Base-by-base conservation (phyloP, 1,284 basidiomycete species). In the Singerocomus inundabilis region DNA sequence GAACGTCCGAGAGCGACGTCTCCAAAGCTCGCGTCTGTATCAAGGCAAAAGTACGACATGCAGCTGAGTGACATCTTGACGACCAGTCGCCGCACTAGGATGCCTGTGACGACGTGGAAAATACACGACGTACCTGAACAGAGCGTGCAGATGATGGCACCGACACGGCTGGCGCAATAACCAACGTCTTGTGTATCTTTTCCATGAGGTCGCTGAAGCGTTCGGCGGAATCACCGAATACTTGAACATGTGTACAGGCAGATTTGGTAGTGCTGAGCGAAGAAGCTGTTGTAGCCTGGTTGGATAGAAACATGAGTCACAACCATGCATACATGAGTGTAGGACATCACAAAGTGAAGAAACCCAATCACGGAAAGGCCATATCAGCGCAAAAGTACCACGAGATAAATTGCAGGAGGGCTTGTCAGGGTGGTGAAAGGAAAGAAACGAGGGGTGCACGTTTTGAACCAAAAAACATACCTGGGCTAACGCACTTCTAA, bases 121-220 rank as follows among this genome's bases (percentile, higher is more conserved):
- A 49, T 18, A 31, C n/a, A 46, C 25, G 36, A 52, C 64, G 12
- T 38, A 63, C 62, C 54, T 47, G 48, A 35, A 46, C 28, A 34
- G 53, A 44, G 24, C 37, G 25, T 28, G 35, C 12, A 28, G 24
- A 26, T 55, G 69, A 69, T 44, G 58, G 37, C 25, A 41, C 35
- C 8, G 79, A 75, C 13, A 77, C 59, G 3, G 74, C 66, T 11
- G 86, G 84, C n/a, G 77, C 74, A 62, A 80, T 69, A 60, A 79
- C 64, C 59, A 85, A 58, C 49, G 73, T 63, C 70, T 81, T 59
- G 60, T 85, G 70, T 65, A 84, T 76, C 71, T 75, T 63, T 60
- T 77, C 55, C 58, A 84, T 58, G 58, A 87, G 62, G 51, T 81
- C 64, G 66, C 78, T 66, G 62, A 80, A 71, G 64, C 70, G 69